Conservation (phyloP, 768 basidiomycete species). For the Serendipita vermifera region DNA sequence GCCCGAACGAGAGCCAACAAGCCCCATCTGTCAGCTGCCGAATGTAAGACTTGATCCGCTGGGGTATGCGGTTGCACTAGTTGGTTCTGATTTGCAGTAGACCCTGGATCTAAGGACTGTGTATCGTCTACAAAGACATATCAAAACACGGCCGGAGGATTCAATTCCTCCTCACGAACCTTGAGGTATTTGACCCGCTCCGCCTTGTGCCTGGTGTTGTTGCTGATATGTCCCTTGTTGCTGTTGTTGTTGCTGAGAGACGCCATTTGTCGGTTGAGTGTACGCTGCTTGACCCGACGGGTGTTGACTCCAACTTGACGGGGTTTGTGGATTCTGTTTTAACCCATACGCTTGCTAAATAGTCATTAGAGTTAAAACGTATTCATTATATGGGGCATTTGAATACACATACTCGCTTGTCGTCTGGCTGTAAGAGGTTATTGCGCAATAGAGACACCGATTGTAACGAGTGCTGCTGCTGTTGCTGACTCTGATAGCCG, state of each 20-base stretch:
- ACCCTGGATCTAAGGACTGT: neutral
- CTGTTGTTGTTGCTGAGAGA: conserved; percentile 28
- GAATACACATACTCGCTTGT: conserved; percentile 6
- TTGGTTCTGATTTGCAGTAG: conserved; percentile 30
- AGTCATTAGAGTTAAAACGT: conserved; percentile 14
- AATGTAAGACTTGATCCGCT: conserved; percentile 83
- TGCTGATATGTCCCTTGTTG: conserved; percentile 10
- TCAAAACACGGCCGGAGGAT: neutral
- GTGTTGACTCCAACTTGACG: conserved; percentile 8
- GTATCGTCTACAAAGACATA: neutral
- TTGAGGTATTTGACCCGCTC: neutral
- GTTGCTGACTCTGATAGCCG: conserved; percentile 34
- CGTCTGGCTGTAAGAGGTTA: neutral
- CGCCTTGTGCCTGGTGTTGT: conserved; percentile 9
- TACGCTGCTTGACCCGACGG: conserved; percentile 23
- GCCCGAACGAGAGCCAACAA: conserved; percentile 63
- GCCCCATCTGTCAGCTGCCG: conserved; percentile 93
- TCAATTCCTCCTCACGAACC: neutral
- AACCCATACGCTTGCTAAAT: conserved; percentile 8
- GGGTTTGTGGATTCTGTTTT: conserved; percentile 18
- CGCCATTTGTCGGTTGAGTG: conserved; percentile 24
- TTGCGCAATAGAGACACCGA: conserved; percentile 25
- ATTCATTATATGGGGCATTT: conserved; percentile 33
- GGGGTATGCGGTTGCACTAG: conserved; percentile 56
- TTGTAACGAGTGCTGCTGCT: conserved; percentile 42